Evolutionary conservation across 2,329 filamentous ascomycete genomes (phyloP), one percentile per base, ranked within the genome.

Genomic region (Hypoxylon sp.): DNA sequence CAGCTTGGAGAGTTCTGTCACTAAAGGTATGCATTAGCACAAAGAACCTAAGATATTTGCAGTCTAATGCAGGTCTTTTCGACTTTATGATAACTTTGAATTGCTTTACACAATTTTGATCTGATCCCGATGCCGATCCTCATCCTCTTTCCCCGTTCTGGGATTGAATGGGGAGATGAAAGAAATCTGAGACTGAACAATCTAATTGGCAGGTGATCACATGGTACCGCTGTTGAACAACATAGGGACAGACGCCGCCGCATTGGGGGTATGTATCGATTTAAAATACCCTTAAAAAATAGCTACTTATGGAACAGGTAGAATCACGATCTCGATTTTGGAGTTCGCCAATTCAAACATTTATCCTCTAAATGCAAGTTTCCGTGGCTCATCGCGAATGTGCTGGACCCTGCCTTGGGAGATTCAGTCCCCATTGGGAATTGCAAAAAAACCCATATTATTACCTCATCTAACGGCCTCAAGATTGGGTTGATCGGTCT

Each of bases 271-370:
- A 83, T 76, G 89, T 85, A 70, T 69, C 35, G 35, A 54, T 63
- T 37, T 50, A 22, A 37, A 22, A 48, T 19, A 24, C 14, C 14
- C 31, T 58, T 5, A 9, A 9, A 55, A 46, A 61, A 70, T 61
- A 33, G 13, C 50, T 63, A 66, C 58, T 69, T n/a, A 64, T 29
- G 22, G 29, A 70, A 10, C 11, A 6, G 26, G 53, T 69, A 94
- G 87, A 97, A 97, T 78, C 94, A 97, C 79, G 94, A 97, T 77
- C 88, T 97, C 59, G 94, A 97, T 81, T 97, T 97, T 80, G 94
- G 94, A 11, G 91, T 97, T 44, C 85, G 87, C 61, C 94, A 97
- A 78, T 94, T 94, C 78, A 85, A 88, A 62, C 85, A 94, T 75
- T 83, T 97, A 53, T 85, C 90, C 3, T 83, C 84, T 35, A 90